Base-by-base conservation (phyloP, 1,139 yeast genomes). In the Protomyces lactucae-debilis region DNA sequence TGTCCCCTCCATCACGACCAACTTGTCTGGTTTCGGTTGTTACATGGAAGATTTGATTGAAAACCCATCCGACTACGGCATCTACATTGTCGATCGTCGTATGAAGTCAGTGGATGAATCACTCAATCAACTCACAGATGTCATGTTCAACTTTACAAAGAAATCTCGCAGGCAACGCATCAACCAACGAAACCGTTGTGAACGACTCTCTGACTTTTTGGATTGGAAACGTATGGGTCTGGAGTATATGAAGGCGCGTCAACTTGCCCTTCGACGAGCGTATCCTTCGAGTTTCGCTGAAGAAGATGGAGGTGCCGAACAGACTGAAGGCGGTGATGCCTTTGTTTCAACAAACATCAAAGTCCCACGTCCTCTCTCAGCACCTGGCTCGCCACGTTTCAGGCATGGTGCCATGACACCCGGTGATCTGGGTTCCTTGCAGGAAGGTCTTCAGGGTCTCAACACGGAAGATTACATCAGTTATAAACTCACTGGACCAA, bases 211-310 rank as follows among this genome's bases (percentile, higher is more conserved):
- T 65, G 99, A 93, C 74, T 79, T 93, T 71, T 82, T 93, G 68
- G 99, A 93, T 78, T 93, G 99, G 99, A 89, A 88, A 77, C 83
- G 98, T 73, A 92, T 93, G 98, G 98, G 98, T 1, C 80, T 92
- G 65, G 99, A 93, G 76, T 93, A 93, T 76, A 85, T 89, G 73
- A 93, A 93, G 79, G 98, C 98, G 23, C 85, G 99, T 73, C 93
- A 89, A 74, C 82, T 93, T 72, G 89, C 96, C 0, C 81, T 93
- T 73, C 88, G 92, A 75, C 83, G 98, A 72, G 98, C 98, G 1
- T 93, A 93, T 74, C 97, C 98, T 46, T 90, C 87, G 70, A 83
- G 87, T 72, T 92, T 89, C 77, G 71, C 69, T 12, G 76, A 72
- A 48, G 76, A 73, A 57, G 76, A 71, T 46, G 77, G 72, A 39